Percentiles rank a stretch among this genome's conserved stretches.
Conservation (phyloP, 768 basidiomycete genomes). For the Kwoniella heveanensis region DNA sequence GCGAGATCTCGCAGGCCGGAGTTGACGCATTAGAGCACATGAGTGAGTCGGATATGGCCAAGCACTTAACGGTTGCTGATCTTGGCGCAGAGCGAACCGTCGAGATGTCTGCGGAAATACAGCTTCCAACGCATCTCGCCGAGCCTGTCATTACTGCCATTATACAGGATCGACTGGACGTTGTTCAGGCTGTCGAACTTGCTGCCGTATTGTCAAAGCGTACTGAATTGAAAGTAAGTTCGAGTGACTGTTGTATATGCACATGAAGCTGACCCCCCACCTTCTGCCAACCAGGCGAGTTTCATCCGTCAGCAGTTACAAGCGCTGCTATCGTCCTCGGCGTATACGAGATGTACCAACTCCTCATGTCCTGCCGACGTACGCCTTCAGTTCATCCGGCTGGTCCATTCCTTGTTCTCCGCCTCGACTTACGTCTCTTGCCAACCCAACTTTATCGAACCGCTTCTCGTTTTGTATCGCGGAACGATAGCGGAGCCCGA, state of each 20-base stretch:
- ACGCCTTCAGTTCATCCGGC: conserved; percentile 62
- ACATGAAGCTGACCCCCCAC: neutral
- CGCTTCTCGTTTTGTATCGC: conserved; percentile 71
- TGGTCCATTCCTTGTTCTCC: conserved; percentile 70
- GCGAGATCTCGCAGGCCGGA: conserved; percentile 1
- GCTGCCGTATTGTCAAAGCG: conserved; percentile 58
- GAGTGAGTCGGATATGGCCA: too few relatives aligned
- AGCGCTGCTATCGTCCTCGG: conserved; percentile 68
- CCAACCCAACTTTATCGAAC: conserved; percentile 79
- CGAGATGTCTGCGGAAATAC: conserved; percentile 19
- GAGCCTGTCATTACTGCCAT: conserved; percentile 72
- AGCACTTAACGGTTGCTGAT: conserved; percentile 1
- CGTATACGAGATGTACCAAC: conserved; percentile 55
- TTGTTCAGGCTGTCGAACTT: conserved; percentile 58
- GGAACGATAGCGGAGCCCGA: conserved; percentile 73
- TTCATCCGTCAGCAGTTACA: conserved; percentile 64
- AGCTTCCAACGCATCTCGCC: conserved; percentile 64
- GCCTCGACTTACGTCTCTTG: conserved; percentile 80
- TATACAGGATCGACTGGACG: conserved; percentile 64
- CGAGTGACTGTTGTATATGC: neutral
- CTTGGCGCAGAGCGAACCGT: neutral
- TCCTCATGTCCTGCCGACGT: conserved; percentile 35
- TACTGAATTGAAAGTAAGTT: conserved; percentile 67
- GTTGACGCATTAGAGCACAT: conserved; percentile 10
- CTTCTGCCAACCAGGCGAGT: conserved; percentile 29